A percentile compares a stretch with the other conserved stretches of the same genome.
These are phyloP conservation scores for Trichothecium sympodiale DNA, from an alignment of 2,329 filamentous ascomycete species.

Conservation along the genomic window DNA sequence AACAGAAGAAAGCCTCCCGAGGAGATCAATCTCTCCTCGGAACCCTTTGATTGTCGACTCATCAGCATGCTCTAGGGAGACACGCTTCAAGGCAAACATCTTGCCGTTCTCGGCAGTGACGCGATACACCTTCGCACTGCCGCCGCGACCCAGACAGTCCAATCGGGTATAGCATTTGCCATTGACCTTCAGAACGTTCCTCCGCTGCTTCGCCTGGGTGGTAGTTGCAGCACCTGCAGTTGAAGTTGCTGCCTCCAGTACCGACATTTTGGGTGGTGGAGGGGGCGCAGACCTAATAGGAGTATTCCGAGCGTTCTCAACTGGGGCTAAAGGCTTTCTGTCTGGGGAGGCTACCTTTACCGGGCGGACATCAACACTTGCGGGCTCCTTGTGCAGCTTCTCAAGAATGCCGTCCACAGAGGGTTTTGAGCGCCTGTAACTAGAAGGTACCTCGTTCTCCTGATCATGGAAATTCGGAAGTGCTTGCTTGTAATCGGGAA, in stretches of 20 bases:
- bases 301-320: conserved; percentile 47
- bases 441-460: conserved; percentile 70
- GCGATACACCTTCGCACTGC: conserved; percentile 87
- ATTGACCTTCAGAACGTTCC: conserved; percentile 79
- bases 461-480: conserved; percentile 62
- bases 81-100: conserved; percentile 87
- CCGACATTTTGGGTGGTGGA: conserved; percentile 92
- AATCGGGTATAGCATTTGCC: conserved; percentile 83
- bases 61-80: conserved; percentile 83
- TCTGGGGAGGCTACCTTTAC: conserved; percentile 37
- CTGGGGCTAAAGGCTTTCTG: conserved; percentile 40
- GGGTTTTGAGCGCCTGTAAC: conserved; percentile 52
- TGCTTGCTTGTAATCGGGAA: conserved; percentile 21
- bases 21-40: conserved; percentile 88
- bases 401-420: conserved; percentile 42
- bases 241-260: conserved; percentile 81
- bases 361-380: conserved; percentile 30
- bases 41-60: conserved; percentile 74
- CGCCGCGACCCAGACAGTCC: conserved; percentile 83
- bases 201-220: conserved; percentile 60
- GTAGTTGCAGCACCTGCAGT: conserved; percentile 71
- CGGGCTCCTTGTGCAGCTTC: conserved; percentile 40
- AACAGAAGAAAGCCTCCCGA: conserved; percentile 71
- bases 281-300: conserved; percentile 67
- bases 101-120: conserved; percentile 97